Evolutionary conservation across 306 rosid species (phyloP).

Genomic region (Prunus persica): DNA sequence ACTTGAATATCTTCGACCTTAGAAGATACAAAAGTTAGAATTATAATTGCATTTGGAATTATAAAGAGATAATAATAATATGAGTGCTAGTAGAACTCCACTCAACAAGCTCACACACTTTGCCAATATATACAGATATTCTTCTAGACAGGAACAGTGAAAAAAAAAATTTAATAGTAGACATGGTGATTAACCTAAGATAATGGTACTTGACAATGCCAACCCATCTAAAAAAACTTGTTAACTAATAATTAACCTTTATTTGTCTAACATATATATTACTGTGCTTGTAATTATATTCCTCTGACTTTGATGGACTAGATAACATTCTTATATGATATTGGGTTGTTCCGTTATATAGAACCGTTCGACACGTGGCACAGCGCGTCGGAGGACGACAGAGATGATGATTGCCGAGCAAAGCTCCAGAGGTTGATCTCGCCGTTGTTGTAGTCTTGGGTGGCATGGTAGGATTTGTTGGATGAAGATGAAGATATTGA

Average conservation of each 20-base stretch:
- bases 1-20: slow-evolving; percentile 27
- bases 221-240: slow-evolving; percentile 43
- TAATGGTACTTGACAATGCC: slow-evolving; percentile 54
- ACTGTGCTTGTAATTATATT: slow-evolving; percentile 23
- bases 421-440: slow-evolving; percentile 80
- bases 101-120: neutral
- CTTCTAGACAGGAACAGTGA: slow-evolving; percentile 22
- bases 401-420: slow-evolving; percentile 44
- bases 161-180: slow-evolving; percentile 32
- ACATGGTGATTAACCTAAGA: slow-evolving; percentile 58
- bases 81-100: slow-evolving; percentile 14
- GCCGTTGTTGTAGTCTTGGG: slow-evolving; percentile 37
- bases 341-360: slow-evolving; percentile 26
- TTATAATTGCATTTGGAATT: slow-evolving; percentile 32
- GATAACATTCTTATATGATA: slow-evolving; percentile 10
- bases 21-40: slow-evolving; percentile 29
- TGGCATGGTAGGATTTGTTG: slow-evolving; percentile 29
- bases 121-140: neutral
- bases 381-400: slow-evolving; percentile 54
- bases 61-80: slow-evolving; percentile 6
- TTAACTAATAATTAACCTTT: slow-evolving; percentile 10
- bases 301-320: slow-evolving; percentile 17
- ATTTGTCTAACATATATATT: slow-evolving; percentile 13
- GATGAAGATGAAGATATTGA: slow-evolving; percentile 41
- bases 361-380: slow-evolving; percentile 59